Conservation (phyloP, 495 filamentous ascomycete species). For the Podospora pseudoanserina region DNA sequence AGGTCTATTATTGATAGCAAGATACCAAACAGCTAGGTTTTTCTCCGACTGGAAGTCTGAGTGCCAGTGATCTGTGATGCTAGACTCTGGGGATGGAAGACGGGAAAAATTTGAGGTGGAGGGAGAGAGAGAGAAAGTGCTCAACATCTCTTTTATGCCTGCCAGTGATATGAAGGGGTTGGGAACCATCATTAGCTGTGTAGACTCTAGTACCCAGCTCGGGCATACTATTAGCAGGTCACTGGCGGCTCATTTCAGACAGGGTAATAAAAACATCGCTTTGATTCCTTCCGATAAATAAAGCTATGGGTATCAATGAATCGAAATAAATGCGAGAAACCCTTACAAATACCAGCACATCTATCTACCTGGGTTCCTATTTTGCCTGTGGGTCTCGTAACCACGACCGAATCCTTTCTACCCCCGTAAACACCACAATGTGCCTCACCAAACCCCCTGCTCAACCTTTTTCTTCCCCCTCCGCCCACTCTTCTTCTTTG, state of each 20-base stretch:
- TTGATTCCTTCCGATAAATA: neutral
- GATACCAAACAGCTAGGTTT: neutral
- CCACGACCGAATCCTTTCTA: neutral
- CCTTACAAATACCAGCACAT: neutral
- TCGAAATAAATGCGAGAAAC: neutral
- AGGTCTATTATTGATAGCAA: neutral
- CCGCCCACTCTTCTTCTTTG: constrained; percentile 29
- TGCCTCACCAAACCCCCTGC: constrained; percentile 12
- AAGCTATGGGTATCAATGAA: neutral
- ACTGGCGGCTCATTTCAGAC: neutral
- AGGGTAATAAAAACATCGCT: neutral
- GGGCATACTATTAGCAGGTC: neutral
- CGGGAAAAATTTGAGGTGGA: neutral
- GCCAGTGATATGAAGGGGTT: neutral
- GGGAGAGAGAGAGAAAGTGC: neutral
- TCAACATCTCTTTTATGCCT: neutral
- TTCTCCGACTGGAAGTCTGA: neutral
- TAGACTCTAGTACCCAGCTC: neutral
- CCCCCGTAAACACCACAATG: constrained; percentile 8
- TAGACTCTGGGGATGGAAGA: neutral
- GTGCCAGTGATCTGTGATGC: neutral
- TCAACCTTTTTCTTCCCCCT: constrained; percentile 16
- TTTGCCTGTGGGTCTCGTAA: neutral
- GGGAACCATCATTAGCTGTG: neutral
- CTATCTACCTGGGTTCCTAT: too few species aligned